A percentile compares a stretch with the other conserved stretches of the same genome.
phyloP scores from a whole-genome alignment of 441 rosid species.

The Syzygium malaccense region DNA sequence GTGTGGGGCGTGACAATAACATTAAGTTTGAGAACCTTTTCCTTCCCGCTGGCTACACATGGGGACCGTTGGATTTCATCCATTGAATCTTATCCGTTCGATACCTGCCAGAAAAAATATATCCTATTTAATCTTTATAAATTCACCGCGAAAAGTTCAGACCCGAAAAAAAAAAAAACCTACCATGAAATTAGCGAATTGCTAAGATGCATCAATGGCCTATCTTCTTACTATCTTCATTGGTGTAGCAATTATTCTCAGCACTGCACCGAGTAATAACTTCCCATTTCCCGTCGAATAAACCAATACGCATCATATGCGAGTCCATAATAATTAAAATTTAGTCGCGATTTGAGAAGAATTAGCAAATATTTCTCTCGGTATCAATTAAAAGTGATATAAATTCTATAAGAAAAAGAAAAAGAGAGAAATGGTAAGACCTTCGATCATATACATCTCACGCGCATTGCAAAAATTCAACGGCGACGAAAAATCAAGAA shows the following conservation, averaged over 20 bases:
- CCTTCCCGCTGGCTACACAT: background rate
- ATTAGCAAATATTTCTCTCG: background rate
- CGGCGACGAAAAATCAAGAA: background rate
- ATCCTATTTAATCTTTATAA: too few species aligned
- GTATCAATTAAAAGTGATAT: background rate
- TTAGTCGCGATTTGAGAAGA: background rate
- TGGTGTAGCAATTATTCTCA: background rate
- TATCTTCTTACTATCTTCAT: background rate
- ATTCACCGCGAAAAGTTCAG: too few species aligned
- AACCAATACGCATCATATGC: too few species aligned
- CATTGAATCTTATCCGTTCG: too few species aligned
- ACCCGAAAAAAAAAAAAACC: background rate
- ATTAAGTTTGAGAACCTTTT: background rate
- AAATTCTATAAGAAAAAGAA: background rate
- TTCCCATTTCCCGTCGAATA: too few species aligned
- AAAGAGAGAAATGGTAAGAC: background rate
- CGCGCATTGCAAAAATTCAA: background rate
- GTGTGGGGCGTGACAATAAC: background rate
- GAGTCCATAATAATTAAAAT: background rate
- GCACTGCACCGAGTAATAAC: too few species aligned
- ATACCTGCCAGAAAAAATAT: too few species aligned
- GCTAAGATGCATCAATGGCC: background rate
- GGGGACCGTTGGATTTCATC: background rate
- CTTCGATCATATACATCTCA: background rate
- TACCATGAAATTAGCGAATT: accelerated